Evolutionary conservation across 2,329 filamentous ascomycete species (phyloP).

Genomic region (Penicillium sp.): DNA sequence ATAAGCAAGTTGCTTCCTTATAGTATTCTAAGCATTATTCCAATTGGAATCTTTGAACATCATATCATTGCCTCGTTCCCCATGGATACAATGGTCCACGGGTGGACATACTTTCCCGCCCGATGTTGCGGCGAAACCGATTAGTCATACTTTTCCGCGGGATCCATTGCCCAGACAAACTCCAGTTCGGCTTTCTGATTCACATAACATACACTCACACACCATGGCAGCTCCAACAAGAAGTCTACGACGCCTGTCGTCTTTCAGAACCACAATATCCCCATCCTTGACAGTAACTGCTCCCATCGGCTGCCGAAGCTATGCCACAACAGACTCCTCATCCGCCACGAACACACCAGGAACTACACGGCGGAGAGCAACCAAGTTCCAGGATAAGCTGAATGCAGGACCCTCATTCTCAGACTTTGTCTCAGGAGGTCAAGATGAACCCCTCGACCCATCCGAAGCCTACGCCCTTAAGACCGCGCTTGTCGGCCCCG

Average conservation of each 20-base stretch:
- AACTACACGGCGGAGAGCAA: slow-evolving; percentile 48
- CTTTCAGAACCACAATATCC: slow-evolving; percentile 19
- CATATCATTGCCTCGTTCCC: not conserved
- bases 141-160: slow-evolving; percentile 8
- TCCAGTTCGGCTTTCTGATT: slow-evolving; percentile 5
- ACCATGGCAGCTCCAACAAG: slow-evolving; percentile 30
- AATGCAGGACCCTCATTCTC: slow-evolving; percentile 57
- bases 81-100: not conserved
- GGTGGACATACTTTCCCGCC: slow-evolving; percentile 3
- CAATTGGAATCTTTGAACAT: not conserved
- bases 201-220: slow-evolving; percentile 9
- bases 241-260: slow-evolving; percentile 27
- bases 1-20: not conserved
- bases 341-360: slow-evolving; percentile 28
- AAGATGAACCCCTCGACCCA: slow-evolving; percentile 37
- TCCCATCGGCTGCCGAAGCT: slow-evolving; percentile 24
- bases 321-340: slow-evolving; percentile 34
- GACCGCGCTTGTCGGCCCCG: slow-evolving; percentile 53
- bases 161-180: slow-evolving; percentile 1
- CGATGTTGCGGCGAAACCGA: not conserved
- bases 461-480: slow-evolving; percentile 52
- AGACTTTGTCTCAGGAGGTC: slow-evolving; percentile 50
- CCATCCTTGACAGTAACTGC: slow-evolving; percentile 12
- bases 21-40: not conserved
- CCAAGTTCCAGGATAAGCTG: slow-evolving; percentile 54